Evolutionary conservation across 306 rosid genomes (phyloP).

Genomic region (Corylus americana): DNA sequence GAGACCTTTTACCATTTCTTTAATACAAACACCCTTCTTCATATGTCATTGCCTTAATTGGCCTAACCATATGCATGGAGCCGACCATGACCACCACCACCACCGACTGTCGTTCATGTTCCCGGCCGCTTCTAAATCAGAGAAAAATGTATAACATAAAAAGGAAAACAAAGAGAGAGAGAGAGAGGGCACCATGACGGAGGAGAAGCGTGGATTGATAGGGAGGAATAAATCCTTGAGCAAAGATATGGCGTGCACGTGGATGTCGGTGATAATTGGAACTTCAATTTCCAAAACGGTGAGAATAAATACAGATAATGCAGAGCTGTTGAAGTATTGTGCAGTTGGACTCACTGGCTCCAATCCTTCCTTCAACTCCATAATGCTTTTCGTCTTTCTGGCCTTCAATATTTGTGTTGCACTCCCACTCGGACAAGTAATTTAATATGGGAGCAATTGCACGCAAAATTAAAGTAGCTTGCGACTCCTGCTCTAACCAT

Average conservation of each 20-base stretch:
- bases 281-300: conserved; percentile 41
- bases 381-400: not conserved
- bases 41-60: no score
- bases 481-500: no score
- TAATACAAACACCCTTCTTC: no score
- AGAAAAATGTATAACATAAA: not conserved
- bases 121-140: not conserved
- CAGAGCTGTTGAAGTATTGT: conserved; percentile 41
- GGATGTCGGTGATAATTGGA: conserved; percentile 25
- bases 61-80: no score
- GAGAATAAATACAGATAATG: conserved; percentile 32
- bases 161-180: conserved; percentile 12
- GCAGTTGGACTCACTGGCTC: conserved; percentile 55
- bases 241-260: conserved; percentile 10
- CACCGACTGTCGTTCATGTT: no score
- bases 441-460: no score
- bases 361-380: conserved; percentile 25
- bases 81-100: no score
- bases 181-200: conserved; percentile 43
- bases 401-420: no score
- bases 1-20: no score
- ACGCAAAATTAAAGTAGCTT: no score
- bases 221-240: conserved; percentile 44
- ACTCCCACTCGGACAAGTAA: no score
- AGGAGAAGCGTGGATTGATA: conserved; percentile 52